phyloP scores from a whole-genome alignment of 257 asterid genomes.

The Verbascum thapsus region DNA sequence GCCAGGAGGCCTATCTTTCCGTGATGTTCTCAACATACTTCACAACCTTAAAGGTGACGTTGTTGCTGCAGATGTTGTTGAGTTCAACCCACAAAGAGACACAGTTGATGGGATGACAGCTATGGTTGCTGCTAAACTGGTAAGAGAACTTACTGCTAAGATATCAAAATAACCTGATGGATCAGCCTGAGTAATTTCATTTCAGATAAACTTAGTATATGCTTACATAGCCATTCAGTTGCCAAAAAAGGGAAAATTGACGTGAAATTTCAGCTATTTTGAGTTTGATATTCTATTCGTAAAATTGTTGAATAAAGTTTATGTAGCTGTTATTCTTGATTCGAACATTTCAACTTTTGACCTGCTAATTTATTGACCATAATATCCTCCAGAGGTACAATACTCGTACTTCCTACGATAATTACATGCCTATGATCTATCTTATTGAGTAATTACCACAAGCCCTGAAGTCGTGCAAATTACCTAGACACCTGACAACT shows the following conservation, averaged over 20 bases:
- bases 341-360: not conserved
- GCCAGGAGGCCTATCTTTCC: constrained; percentile 98
- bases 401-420: not conserved
- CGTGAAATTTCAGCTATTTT: constrained; percentile 11
- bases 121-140: constrained; percentile 97
- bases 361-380: constrained; percentile 9
- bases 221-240: constrained; percentile 17
- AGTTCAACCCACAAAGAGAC: constrained; percentile 96
- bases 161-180: constrained; percentile 62
- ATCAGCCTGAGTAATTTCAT: constrained; percentile 10
- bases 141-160: constrained; percentile 87
- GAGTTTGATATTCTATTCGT: constrained; percentile 13
- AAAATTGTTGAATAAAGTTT: constrained; percentile 1
- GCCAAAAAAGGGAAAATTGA: not conserved
- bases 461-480: no score
- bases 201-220: constrained; percentile 1
- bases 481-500: no score
- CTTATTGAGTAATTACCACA: no score
- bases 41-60: constrained; percentile 90
- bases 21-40: constrained; percentile 89
- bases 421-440: no score
- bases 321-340: not conserved
- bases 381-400: constrained; percentile 11
- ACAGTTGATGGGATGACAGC: constrained; percentile 99
- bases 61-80: constrained; percentile 97